Evolutionary conservation across 106 monocot genomes (phyloP), one percentile per base, ranked within the genome.

Genomic region (Dioscorea zingiberensis): DNA sequence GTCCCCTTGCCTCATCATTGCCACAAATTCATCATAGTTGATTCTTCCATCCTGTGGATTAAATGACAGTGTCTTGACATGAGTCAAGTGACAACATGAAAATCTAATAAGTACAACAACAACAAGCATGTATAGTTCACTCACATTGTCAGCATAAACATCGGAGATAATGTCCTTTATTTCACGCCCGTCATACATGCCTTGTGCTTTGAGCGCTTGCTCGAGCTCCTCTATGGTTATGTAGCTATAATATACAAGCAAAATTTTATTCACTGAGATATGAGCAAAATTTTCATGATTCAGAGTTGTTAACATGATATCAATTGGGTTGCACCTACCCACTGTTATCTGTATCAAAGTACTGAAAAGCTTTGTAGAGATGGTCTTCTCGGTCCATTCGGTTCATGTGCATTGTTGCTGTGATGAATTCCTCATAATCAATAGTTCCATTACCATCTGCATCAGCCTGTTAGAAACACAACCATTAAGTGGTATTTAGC

Each of bases 151-250:
- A 13, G 84, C 78, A 62, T 94, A 89, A 1, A 83, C 86, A 77
- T 94, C 94, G 25, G 85, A 71, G 45, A 87, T 75, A 24, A 94
- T 84, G 1, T 94, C 80, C 67, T 75, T 94, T 47, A 94, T 83
- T 32, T 94, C 86, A 11, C 68, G 67, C 17, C 75, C 86, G 51
- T 94, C 85, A 27, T 89, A 84, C 74, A 94, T 57, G 16, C 93
- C 89, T 59, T 83, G 72, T 48, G 89, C 86, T 55, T 76, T 83
- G 1, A 94, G 81, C 15, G 89, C 86, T 69, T 94, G 89, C 71
- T 94, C 89, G 13, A 94, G 89, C 84, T 94, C 93, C 60, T 94
- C 93, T 27, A 76, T 89, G 22, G 89, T 94, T 17, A 94, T 89
- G 67, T 72, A 93, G 7, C 93, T 93, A 65, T 54, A 45, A 5